Evolutionary conservation across 1,139 yeast genomes (phyloP), one percentile per base, ranked within the genome.

Genomic region (Yamadazyma trypodendri): DNA sequence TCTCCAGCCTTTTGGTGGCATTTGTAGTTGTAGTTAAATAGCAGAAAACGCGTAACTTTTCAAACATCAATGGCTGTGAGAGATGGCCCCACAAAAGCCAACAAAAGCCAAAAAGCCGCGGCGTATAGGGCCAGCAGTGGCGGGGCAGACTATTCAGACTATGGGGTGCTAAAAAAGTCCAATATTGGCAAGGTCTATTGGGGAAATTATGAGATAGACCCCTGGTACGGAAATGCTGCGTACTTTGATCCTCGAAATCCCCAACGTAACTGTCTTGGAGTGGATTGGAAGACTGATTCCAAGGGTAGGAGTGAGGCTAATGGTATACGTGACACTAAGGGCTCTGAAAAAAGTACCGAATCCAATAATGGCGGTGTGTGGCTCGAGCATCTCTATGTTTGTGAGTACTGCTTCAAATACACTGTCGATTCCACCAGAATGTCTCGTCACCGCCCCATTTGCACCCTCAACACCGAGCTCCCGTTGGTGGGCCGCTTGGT

Each of bases 161-260:
- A 84, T 51, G 94, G 90, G 10, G 71, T 79, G 6, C 54, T 81
- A 25, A 72, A 76, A 31, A 57, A 61, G 35, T 73, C 85, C 20
- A 88, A 87, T 59, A 80, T 88, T 32, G 60, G 58, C n/a, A 59
- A 72, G 28, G 85, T 88, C 6, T 75, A 73, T 25, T 75, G 84
- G 42, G 96, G 95, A 1, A 66, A 69, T 31, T 72, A 70, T 48
- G 75, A 76, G 46, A 81, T 87, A 45, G 74, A 77, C 37, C 81
- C 96, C 1, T 87, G 96, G 96, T 88, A 84, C 56, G 94, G 95
- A 1, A 84, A 84, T 51, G 77, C 86, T 3, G 94, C 88, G 1
- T 83, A 86, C 53, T 87, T 86, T 45, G 54, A 51, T 47, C 48
- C 38, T 15, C 24, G 25, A 27, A 24, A n/a, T n/a, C 11, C 16